These are phyloP conservation scores for Dothidotthia symphoricarpi DNA, from an alignment of 2,329 filamentous ascomycete species.

Conservation along the genomic window DNA sequence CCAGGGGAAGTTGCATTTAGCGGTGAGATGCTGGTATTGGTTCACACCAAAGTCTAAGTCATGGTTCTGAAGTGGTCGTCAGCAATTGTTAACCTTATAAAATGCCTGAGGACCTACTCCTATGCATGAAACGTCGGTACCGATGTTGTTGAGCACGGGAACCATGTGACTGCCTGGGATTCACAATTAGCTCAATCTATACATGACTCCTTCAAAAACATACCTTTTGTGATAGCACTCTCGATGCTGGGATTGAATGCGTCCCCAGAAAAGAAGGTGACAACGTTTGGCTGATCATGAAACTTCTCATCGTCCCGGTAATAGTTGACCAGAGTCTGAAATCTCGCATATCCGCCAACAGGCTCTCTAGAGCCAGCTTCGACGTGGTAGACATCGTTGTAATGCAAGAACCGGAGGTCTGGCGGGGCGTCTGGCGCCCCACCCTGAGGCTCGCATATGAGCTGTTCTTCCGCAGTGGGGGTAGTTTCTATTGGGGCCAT, in stretches of 20 bases:
- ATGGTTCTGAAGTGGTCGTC: constrained; percentile 63
- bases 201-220: background rate
- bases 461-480: constrained; percentile 34
- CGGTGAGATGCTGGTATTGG: constrained; percentile 71
- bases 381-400: constrained; percentile 92
- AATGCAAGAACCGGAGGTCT: constrained; percentile 80
- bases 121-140: constrained; percentile 77
- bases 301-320: constrained; percentile 66
- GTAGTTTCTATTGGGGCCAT: constrained; percentile 28
- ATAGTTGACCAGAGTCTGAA: constrained; percentile 73
- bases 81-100: constrained; percentile 4
- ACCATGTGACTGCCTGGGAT: constrained; percentile 75
- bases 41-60: constrained; percentile 88
- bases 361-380: constrained; percentile 75
- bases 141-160: constrained; percentile 73
- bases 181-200: background rate
- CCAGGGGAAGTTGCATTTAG: constrained; percentile 83
- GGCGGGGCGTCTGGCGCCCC: constrained; percentile 52
- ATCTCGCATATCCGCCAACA: constrained; percentile 75
- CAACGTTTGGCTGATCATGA: constrained; percentile 60
- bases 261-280: constrained; percentile 88
- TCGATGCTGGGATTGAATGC: constrained; percentile 90
- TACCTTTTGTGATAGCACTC: constrained; percentile 82
- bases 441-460: constrained; percentile 46
- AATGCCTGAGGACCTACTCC: constrained; percentile 57